Base-by-base conservation (phyloP, 306 rosid species). In the Rosa chinensis region DNA sequence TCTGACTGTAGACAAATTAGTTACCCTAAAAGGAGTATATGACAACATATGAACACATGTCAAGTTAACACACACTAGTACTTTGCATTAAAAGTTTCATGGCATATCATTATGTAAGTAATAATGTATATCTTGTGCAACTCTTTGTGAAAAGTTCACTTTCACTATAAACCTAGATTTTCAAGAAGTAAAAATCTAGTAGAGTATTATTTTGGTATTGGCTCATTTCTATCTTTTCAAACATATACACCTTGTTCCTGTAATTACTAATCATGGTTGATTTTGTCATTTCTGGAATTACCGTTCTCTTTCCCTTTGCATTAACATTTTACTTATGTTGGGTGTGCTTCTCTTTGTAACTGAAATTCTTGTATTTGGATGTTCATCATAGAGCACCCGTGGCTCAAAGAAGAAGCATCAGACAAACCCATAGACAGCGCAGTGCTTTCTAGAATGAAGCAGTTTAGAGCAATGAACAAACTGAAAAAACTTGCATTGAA, bases 391-490 rank as follows among this genome's bases (percentile, higher is more conserved):
- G 98, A 94, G 43, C 98, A 94, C 78, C 98, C 97, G 1, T 94
- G 98, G 98, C 74, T 94, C 50, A 90, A 86, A 87, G 98, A 94
- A 87, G 90, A 86, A 81, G 98, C 98, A 56, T 85, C 97, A 35
- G 97, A 94, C 89, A 92, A 86, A 82, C 97, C 97, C 53, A 94
- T 92, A 45, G 98, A 94, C 84, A 90, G 94, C 63, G 98, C 97
- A 35, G 97, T 94, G 59, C 94, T 92, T 58, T 89, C 98, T 21
- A 87, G 98, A 87, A 87, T 94, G 97, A 94, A 94, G 90, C 98
- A 94, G 81, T 94, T 94, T 82, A 89, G 96, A 86, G 96, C 94
- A 37, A 94, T 94, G 98, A 94, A 94, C 81, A 92, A 94, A 82
- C 90, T 94, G 42, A 94, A 94, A 87, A 89, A 92, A 84, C 96